phyloP scores from a whole-genome alignment of 345 rosid species.

The Brassica juncea region DNA sequence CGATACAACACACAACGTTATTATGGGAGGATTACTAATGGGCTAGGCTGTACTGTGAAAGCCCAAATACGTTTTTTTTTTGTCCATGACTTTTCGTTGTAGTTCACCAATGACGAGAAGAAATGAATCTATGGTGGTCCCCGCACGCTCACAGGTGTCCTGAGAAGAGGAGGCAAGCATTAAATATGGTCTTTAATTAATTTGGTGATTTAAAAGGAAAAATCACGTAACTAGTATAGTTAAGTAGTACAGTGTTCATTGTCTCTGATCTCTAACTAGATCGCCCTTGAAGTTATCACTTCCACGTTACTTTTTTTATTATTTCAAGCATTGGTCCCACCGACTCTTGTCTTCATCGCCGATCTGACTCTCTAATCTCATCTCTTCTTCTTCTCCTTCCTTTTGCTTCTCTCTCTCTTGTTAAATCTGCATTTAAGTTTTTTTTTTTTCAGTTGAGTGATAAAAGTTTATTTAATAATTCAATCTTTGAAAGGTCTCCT shows the following conservation, averaged over 20 bases:
- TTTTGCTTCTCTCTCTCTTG: neutral
- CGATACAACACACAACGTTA: neutral
- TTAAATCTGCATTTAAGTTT: constrained; percentile 24
- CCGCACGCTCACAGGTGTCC: constrained; percentile 28
- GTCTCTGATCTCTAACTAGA: constrained; percentile 29
- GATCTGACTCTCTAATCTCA: constrained; percentile 28
- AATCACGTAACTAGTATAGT: constrained; percentile 10
- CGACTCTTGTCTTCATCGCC: constrained; percentile 41
- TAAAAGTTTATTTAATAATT: neutral
- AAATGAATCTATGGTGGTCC: constrained; percentile 25
- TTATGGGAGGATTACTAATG: neutral
- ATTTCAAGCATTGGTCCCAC: constrained; percentile 38
- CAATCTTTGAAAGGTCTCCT: constrained; percentile 12
- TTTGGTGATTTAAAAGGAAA: neutral
- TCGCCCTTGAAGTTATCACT: constrained; percentile 30
- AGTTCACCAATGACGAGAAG: constrained; percentile 19
- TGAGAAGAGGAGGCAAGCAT: constrained; percentile 24
- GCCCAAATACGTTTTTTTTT: neutral
- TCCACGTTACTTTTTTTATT: constrained; percentile 10
- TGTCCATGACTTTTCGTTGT: neutral
- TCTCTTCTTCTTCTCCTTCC: constrained; percentile 29
- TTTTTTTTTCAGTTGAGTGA: constrained; percentile 4
- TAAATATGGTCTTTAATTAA: constrained; percentile 15
- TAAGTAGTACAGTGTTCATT: constrained; percentile 23
- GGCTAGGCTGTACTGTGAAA: constrained; percentile 12